These are phyloP conservation scores for Candida boidinii DNA, from an alignment of 805 yeast genomes.

Conservation along the genomic window DNA sequence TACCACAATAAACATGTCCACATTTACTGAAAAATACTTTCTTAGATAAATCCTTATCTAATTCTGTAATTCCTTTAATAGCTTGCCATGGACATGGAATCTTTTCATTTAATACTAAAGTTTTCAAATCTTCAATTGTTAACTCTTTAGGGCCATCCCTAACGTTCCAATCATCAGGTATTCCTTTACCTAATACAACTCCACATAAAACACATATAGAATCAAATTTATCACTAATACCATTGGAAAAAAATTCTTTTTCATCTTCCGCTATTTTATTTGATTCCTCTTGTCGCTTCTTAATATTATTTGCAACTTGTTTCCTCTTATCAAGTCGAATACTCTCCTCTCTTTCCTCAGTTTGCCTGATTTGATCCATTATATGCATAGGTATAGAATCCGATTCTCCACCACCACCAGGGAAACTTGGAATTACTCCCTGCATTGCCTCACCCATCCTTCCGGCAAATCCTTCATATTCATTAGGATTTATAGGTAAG, in stretches of 20 bases:
- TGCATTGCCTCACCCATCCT: no score
- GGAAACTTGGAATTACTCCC: no score
- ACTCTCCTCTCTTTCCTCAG: slow-evolving; percentile 22
- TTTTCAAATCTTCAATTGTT: slow-evolving; percentile 16
- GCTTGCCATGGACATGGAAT: slow-evolving; percentile 62
- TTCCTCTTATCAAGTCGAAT: slow-evolving; percentile 13
- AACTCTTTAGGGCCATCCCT: no score
- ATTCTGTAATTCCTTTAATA: slow-evolving; percentile 34
- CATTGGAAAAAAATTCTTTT: slow-evolving; percentile 11
- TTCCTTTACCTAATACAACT: slow-evolving; percentile 62
- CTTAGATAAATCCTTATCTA: slow-evolving; percentile 53
- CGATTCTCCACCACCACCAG: no score
- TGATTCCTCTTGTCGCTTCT: slow-evolving; percentile 7
- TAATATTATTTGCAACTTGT: slow-evolving; percentile 14
- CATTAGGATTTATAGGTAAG: no score
- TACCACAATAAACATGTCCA: slow-evolving; percentile 83
- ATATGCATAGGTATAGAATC: slow-evolving; percentile 2
- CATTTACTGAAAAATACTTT: slow-evolving; percentile 61
- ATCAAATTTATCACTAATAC: slow-evolving; percentile 25
- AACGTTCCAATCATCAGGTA: slow-evolving; percentile 40
- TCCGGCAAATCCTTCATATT: no score
- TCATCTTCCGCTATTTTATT: slow-evolving; percentile 9
- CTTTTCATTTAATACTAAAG: slow-evolving; percentile 17
- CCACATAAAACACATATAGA: slow-evolving; percentile 66
- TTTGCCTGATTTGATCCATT: slow-evolving; percentile 18